phyloP scores from a whole-genome alignment of 139 green algal genomes.

The Chlamydomonas sp. region DNA sequence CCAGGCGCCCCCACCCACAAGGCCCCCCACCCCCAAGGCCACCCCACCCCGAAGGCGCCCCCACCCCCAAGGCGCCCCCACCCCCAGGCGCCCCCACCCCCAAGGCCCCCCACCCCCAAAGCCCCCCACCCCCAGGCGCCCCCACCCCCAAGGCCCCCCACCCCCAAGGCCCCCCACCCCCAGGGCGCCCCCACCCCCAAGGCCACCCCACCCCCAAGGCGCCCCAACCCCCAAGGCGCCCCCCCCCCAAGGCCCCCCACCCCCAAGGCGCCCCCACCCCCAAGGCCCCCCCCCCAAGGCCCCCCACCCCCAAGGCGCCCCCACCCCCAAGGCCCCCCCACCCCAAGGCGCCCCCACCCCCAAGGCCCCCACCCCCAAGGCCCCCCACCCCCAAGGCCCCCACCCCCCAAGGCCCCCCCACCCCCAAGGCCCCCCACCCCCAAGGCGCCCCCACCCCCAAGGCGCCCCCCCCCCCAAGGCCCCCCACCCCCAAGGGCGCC shows the following conservation, averaged over 20 bases:
- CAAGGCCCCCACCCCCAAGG: background rate
- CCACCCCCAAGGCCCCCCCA: conserved; percentile 46
- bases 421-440: conserved; percentile 53
- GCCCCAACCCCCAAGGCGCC: conserved; percentile 28
- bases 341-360: conserved; percentile 53
- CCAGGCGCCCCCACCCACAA: too few species aligned
- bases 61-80: conserved; percentile 44
- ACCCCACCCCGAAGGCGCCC: too few species aligned
- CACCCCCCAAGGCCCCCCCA: too few species aligned
- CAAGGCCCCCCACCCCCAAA: conserved; percentile 51
- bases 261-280: conserved; percentile 53
- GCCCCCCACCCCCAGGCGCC: too few species aligned
- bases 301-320: conserved; percentile 38
- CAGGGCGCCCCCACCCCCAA: conserved; percentile 54
- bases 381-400: conserved; percentile 51
- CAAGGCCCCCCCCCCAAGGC: background rate
- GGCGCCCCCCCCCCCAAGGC: conserved; percentile 34
- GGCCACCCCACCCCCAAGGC: too few species aligned
- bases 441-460: too few species aligned
- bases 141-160: conserved; percentile 50
- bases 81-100: too few species aligned
- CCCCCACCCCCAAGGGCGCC: conserved; percentile 45
- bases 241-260: conserved; percentile 45
- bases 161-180: conserved; percentile 35
- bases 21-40: conserved; percentile 52